phyloP scores from a whole-genome alignment of 805 yeast genomes.

The Sugiyamaella smithiae region DNA sequence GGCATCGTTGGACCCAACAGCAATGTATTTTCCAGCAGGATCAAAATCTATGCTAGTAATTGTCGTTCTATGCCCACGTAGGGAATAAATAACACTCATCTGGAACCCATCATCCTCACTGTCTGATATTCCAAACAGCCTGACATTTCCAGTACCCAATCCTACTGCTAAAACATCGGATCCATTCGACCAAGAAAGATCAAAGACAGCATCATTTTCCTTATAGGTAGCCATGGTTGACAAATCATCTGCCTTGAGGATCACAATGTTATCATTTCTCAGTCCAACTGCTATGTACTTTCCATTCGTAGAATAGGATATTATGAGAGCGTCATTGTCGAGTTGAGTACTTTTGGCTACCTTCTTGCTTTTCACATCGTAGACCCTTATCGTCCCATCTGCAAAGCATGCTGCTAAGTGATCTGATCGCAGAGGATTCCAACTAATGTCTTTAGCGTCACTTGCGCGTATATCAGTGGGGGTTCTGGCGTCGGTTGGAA shows the following conservation, averaged over 20 bases:
- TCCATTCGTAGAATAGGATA: conserved; percentile 48
- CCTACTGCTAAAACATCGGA: conserved; percentile 44
- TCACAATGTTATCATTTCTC: conserved; percentile 36
- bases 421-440: conserved; percentile 49
- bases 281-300: conserved; percentile 45
- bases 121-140: conserved; percentile 23
- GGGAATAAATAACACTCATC: conserved; percentile 18
- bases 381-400: conserved; percentile 46
- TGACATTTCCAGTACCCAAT: conserved; percentile 46
- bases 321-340: conserved; percentile 22
- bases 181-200: conserved; percentile 39
- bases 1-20: conserved; percentile 59
- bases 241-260: conserved; percentile 38
- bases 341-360: conserved; percentile 36
- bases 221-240: conserved; percentile 32
- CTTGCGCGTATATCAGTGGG: background rate
- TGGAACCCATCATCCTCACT: conserved; percentile 12
- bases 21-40: conserved; percentile 50
- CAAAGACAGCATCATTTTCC: conserved; percentile 32
- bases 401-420: conserved; percentile 49
- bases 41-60: conserved; percentile 48
- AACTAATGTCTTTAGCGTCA: conserved; percentile 41
- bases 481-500: background rate
- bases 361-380: conserved; percentile 43
- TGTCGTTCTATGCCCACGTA: conserved; percentile 51